phyloP scores from a whole-genome alignment of 306 rosid genomes.

The Begonia masoniana region DNA sequence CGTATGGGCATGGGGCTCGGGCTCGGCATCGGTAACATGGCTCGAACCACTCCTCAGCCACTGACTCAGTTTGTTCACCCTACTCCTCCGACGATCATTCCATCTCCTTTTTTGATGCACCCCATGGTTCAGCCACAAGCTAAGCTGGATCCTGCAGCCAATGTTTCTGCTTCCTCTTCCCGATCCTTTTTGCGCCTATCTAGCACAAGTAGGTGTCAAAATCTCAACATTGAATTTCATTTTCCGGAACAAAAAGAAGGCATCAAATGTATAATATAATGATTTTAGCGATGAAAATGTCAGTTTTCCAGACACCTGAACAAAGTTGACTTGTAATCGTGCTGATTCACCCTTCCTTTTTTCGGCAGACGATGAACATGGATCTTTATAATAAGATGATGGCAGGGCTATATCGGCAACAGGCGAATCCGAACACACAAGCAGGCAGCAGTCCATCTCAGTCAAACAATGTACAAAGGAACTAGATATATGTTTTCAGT shows the following conservation, averaged over 20 bases:
- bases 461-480: constrained; percentile 12
- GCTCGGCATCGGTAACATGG: constrained; percentile 12
- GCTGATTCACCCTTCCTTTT: too few relatives aligned
- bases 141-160: constrained; percentile 14
- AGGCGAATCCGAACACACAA: constrained; percentile 17
- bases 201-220: constrained; percentile 24
- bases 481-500: constrained; percentile 6
- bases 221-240: neutral
- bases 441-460: constrained; percentile 11
- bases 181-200: constrained; percentile 16
- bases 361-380: constrained; percentile 31
- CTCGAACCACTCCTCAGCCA: constrained; percentile 6
- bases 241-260: neutral
- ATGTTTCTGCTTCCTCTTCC: constrained; percentile 14
- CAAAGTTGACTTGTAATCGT: neutral
- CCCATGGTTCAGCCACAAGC: constrained; percentile 19
- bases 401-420: constrained; percentile 29
- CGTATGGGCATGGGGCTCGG: constrained; percentile 21
- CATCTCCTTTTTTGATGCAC: constrained; percentile 16
- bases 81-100: constrained; percentile 11
- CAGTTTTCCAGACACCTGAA: too few relatives aligned
- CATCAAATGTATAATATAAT: too few relatives aligned
- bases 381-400: constrained; percentile 36
- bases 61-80: constrained; percentile 17
- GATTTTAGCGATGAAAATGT: too few relatives aligned